These are phyloP conservation scores for Purpureocillium lavendulum DNA, from an alignment of 2,329 filamentous ascomycete species.

Conservation along the genomic window DNA sequence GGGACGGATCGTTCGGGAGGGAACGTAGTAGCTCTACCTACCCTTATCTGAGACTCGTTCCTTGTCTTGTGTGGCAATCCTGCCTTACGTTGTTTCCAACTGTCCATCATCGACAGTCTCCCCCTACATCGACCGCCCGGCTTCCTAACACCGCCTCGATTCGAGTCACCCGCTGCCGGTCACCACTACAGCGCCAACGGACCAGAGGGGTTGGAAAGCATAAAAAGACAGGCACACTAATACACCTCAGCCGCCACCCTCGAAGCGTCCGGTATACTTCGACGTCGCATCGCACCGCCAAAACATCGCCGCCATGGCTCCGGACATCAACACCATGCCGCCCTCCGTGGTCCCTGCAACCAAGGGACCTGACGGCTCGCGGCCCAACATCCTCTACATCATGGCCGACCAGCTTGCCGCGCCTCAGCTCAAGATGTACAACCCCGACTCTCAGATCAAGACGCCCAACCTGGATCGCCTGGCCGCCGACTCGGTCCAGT, in stretches of 20 bases:
- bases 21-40: slow-evolving; percentile 12
- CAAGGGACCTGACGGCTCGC: slow-evolving; percentile 14
- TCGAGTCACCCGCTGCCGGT: too few species aligned
- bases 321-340: slow-evolving; percentile 66
- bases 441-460: slow-evolving; percentile 79
- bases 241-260: too few species aligned
- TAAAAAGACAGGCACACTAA: too few species aligned
- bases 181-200: too few species aligned
- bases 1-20: slow-evolving; percentile 1
- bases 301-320: slow-evolving; percentile 45
- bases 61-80: slow-evolving; percentile 8
- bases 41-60: slow-evolving; percentile 12
- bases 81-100: slow-evolving; percentile 3
- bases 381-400: slow-evolving; percentile 58
- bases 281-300: too few species aligned
- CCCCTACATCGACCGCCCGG: background rate
- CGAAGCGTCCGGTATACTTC: too few species aligned
- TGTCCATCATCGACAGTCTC: slow-evolving; percentile 2
- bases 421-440: slow-evolving; percentile 86
- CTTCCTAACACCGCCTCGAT: too few species aligned
- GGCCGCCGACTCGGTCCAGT: slow-evolving; percentile 75
- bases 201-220: too few species aligned
- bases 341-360: slow-evolving; percentile 34
- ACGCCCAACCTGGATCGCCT: slow-evolving; percentile 84
- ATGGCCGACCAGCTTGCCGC: slow-evolving; percentile 96